Percentiles rank a stretch among this genome's conserved stretches.
These are phyloP conservation scores for Tolypocladium ovalisporum DNA, from an alignment of 2,329 filamentous ascomycete genomes.

Conservation along the genomic window DNA sequence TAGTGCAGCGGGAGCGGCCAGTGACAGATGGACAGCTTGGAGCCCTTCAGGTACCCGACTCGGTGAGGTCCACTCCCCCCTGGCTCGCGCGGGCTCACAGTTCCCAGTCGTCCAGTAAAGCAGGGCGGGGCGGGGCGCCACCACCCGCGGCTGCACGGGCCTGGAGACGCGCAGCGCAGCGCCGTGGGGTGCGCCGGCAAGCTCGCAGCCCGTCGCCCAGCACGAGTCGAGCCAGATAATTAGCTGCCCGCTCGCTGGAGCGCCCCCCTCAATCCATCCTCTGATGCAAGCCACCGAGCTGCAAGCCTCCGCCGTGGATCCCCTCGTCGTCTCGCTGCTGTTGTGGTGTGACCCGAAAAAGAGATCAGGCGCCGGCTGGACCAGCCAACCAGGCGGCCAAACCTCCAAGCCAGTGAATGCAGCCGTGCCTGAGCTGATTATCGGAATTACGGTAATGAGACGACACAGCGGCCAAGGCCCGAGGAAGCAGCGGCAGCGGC, in stretches of 20 bases:
- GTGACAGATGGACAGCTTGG: too few relatives aligned
- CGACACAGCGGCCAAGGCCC: background rate
- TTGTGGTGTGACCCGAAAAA: background rate
- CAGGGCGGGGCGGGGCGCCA: background rate
- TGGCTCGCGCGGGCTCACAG: background rate
- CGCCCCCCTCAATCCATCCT: background rate
- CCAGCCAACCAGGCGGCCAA: background rate
- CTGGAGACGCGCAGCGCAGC: background rate
- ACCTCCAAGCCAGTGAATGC: background rate
- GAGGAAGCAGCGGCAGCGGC: background rate
- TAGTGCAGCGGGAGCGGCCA: background rate
- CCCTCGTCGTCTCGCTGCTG: background rate
- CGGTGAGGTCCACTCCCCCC: background rate
- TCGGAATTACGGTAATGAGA: conserved; percentile 14
- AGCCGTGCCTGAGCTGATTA: conserved; percentile 3
- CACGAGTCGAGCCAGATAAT: too few relatives aligned
- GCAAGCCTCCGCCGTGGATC: background rate
- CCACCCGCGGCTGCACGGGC: background rate
- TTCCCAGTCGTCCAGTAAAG: background rate
- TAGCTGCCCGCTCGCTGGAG: too few relatives aligned
- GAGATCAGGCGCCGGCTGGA: background rate
- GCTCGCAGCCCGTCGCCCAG: background rate
- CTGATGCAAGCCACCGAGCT: background rate
- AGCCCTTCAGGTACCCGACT: too few relatives aligned
- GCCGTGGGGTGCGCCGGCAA: background rate